phyloP scores from a whole-genome alignment of 78 protist genomes.

The Acrasis kona region DNA sequence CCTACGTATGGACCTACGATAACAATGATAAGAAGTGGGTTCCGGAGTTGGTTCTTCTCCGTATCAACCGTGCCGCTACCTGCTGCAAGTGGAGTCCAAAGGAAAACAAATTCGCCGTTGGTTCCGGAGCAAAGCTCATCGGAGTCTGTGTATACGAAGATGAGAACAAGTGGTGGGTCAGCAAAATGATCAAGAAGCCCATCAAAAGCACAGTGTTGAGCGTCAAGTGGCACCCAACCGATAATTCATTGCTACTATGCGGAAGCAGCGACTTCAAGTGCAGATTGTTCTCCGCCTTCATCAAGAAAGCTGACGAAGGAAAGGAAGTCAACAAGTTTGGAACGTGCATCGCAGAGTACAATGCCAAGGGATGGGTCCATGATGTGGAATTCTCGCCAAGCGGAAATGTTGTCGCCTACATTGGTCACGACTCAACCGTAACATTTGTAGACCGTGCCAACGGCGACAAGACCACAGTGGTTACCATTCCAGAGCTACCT shows the following conservation, averaged over 20 bases:
- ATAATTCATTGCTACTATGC: slow-evolving; percentile 9
- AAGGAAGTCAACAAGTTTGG: neutral
- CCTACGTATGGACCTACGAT: slow-evolving; percentile 82
- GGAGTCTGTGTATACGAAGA: slow-evolving; percentile 80
- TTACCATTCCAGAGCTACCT: neutral
- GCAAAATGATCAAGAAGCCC: slow-evolving; percentile 71
- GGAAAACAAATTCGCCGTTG: slow-evolving; percentile 70
- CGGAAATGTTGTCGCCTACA: slow-evolving; percentile 59
- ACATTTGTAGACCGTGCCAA: slow-evolving; percentile 27
- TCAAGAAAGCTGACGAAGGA: slow-evolving; percentile 19
- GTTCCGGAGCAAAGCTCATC: slow-evolving; percentile 67
- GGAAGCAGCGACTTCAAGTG: slow-evolving; percentile 19
- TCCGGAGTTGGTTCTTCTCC: slow-evolving; percentile 78
- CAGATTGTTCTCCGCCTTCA: slow-evolving; percentile 17
- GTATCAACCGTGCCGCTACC: slow-evolving; percentile 84
- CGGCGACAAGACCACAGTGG: slow-evolving; percentile 6
- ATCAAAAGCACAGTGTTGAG: slow-evolving; percentile 31
- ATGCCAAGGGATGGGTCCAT: slow-evolving; percentile 76
- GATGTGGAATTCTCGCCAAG: slow-evolving; percentile 58
- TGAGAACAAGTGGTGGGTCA: slow-evolving; percentile 91
- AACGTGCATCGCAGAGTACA: neutral
- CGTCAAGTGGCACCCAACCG: slow-evolving; percentile 23
- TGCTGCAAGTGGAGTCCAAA: slow-evolving; percentile 73
- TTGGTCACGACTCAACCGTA: slow-evolving; percentile 42
- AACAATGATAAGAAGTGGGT: slow-evolving; percentile 52